A percentile compares a stretch with the other conserved stretches of the same genome.
Evolutionary conservation across 768 basidiomycete genomes (phyloP).

Genomic region (Pulveroboletus sp.): DNA sequence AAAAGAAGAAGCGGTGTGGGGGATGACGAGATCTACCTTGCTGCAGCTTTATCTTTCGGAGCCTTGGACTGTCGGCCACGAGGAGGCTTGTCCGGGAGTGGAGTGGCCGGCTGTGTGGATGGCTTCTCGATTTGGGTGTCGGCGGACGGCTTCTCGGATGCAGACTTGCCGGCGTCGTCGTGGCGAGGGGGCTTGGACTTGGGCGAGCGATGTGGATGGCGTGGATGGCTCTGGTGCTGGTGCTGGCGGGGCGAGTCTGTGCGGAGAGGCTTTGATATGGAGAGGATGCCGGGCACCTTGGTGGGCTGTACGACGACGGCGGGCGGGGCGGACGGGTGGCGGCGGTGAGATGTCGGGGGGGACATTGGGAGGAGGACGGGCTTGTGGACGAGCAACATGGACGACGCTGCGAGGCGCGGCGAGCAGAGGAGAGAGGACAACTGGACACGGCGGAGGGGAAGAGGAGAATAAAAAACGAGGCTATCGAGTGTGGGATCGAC

Average conservation of each 20-base stretch:
- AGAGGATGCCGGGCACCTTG: slow-evolving; percentile 68
- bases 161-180: slow-evolving; percentile 31
- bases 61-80: slow-evolving; percentile 38
- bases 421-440: slow-evolving; percentile 6
- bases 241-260: slow-evolving; percentile 34
- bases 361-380: slow-evolving; percentile 33
- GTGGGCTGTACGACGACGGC: slow-evolving; percentile 70
- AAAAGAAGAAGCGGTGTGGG: slow-evolving; percentile 2
- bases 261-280: slow-evolving; percentile 57
- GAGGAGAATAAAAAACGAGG: slow-evolving; percentile 22
- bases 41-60: slow-evolving; percentile 40
- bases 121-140: slow-evolving; percentile 31
- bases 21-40: slow-evolving; percentile 36
- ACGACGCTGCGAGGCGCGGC: too few relatives aligned
- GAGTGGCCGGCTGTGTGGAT: slow-evolving; percentile 15
- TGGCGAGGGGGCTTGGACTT: slow-evolving; percentile 33
- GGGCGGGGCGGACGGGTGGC: slow-evolving; percentile 69
- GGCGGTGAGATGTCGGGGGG: slow-evolving; percentile 44
- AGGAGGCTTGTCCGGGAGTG: slow-evolving; percentile 26
- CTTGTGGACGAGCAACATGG: slow-evolving; percentile 45
- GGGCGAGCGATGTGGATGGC: slow-evolving; percentile 34
- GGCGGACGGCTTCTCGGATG: slow-evolving; percentile 28
- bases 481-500: slow-evolving; percentile 28
- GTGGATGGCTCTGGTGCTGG: slow-evolving; percentile 34
- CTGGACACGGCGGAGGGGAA: neutral